These are phyloP conservation scores for Parmelia sp. DNA, from an alignment of 495 filamentous ascomycete species.

Conservation along the genomic window DNA sequence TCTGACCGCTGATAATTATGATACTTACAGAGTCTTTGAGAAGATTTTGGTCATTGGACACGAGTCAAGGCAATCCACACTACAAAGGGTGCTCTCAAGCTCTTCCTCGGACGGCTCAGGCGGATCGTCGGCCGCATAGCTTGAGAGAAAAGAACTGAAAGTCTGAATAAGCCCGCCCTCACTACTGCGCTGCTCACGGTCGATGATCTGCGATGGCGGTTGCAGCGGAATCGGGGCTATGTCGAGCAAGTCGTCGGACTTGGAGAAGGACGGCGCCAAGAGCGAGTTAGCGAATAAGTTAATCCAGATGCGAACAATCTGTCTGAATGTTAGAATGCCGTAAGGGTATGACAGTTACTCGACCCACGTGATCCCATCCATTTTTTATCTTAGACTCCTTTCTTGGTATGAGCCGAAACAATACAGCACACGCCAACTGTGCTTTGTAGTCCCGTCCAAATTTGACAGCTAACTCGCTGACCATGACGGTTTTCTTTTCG, in stretches of 20 bases:
- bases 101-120: constrained; percentile 97
- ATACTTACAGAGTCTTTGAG: constrained; percentile 70
- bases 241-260: constrained; percentile 61
- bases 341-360: not conserved
- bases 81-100: constrained; percentile 87
- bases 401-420: constrained; percentile 82
- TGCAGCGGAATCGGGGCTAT: constrained; percentile 84
- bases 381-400: constrained; percentile 69
- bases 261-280: constrained; percentile 74
- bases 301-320: constrained; percentile 85
- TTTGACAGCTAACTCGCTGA: constrained; percentile 94
- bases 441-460: constrained; percentile 92
- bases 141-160: constrained; percentile 94
- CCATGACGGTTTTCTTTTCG: constrained; percentile 91
- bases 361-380: constrained; percentile 77
- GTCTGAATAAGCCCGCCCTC: constrained; percentile 87
- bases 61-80: constrained; percentile 87
- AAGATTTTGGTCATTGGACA: constrained; percentile 82
- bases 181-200: constrained; percentile 66
- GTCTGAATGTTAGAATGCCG: constrained; percentile 22
- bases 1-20: not conserved
- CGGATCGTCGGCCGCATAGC: constrained; percentile 94
- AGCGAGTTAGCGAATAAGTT: constrained; percentile 96
- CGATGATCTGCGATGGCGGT: constrained; percentile 86
- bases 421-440: constrained; percentile 84